Evolutionary conservation across 441 rosid genomes (phyloP).

Genomic region (Populus hybrid): DNA sequence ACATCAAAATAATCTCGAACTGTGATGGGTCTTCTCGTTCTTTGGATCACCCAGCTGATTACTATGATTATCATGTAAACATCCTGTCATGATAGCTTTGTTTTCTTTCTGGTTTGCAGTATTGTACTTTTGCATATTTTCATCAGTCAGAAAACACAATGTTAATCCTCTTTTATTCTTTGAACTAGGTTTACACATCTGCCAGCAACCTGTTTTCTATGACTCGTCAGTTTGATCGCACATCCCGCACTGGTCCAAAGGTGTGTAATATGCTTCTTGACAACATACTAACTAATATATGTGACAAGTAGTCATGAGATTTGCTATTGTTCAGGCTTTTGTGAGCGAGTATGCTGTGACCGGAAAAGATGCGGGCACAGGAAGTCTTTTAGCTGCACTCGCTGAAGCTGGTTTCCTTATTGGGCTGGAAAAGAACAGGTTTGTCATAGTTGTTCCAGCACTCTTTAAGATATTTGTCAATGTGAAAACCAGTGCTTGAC

Average conservation of each 20-base stretch:
- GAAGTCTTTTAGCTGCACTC: too few relatives aligned
- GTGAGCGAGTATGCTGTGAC: too few relatives aligned
- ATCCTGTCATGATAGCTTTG: background rate
- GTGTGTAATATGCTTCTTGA: slow-evolving; percentile 28
- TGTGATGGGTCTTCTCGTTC: slow-evolving; percentile 73
- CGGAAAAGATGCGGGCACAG: too few relatives aligned
- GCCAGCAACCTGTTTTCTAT: slow-evolving; percentile 62
- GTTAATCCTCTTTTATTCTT: slow-evolving; percentile 8
- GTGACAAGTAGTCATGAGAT: too few relatives aligned
- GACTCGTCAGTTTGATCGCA: slow-evolving; percentile 54
- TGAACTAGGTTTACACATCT: slow-evolving; percentile 58
- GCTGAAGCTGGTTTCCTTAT: too few relatives aligned
- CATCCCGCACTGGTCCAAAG: slow-evolving; percentile 78
- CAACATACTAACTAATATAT: background rate
- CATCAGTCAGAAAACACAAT: background rate
- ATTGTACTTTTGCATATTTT: background rate
- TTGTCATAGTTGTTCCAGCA: too few relatives aligned
- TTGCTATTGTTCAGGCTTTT: too few relatives aligned
- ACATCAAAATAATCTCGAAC: slow-evolving; percentile 73
- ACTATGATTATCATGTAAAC: slow-evolving; percentile 74
- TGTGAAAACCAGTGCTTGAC: too few relatives aligned
- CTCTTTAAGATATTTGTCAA: too few relatives aligned
- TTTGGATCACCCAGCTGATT: slow-evolving; percentile 79
- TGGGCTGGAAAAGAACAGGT: too few relatives aligned
- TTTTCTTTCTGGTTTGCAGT: background rate